Evolutionary conservation across 345 rosid species (phyloP), one percentile per base, ranked within the genome.

Genomic region (Salix udensis): DNA sequence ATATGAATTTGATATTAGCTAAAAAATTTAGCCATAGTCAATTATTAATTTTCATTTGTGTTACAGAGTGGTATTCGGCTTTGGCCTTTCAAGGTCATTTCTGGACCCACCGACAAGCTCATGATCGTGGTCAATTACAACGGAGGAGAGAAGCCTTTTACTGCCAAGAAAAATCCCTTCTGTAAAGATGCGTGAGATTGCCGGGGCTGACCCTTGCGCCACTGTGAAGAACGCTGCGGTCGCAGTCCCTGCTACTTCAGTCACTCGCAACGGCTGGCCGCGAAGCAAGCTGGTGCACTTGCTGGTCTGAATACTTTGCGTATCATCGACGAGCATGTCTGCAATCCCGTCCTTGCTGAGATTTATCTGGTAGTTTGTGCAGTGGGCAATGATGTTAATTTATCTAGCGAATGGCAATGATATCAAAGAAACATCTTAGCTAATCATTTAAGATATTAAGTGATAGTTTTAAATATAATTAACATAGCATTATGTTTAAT

Each of bases 161-260:
- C 83, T 37, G 83, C 83, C n/a, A 76, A 80, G 44, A 79, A 80
- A 19, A 10, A 80, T 80, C 48, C 76, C 83, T 39, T 80, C 83
- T 12, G 71, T 80, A 76, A 80, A 66, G 75, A 75, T 75, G 83
- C 75, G 79, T 19, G 83, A 80, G 79, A 80, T 80, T 30, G 83
- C 83, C 11, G 83, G 75, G 76, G 83, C 83, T 24, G 75, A 28
- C 46, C 79, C 75, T 28, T 79, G 82, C 9, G 44, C 73, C 39
- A 30, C 79, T 9, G 7, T 80, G 0, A 75, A 80, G 76, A 80
- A 75, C n/a, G 83, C 83, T 0, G 83, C 75, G 8, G 83, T 80
- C 30, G 75, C 83, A 12, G 79, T 80, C 13, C 83, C 83, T 3
- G 83, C 83, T 80, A 58, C 73, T 80, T 75, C 76, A 80, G 76